Evolutionary conservation across 352 stramenopile genomes (phyloP).

Genomic region (Sclerospora graminicola): DNA sequence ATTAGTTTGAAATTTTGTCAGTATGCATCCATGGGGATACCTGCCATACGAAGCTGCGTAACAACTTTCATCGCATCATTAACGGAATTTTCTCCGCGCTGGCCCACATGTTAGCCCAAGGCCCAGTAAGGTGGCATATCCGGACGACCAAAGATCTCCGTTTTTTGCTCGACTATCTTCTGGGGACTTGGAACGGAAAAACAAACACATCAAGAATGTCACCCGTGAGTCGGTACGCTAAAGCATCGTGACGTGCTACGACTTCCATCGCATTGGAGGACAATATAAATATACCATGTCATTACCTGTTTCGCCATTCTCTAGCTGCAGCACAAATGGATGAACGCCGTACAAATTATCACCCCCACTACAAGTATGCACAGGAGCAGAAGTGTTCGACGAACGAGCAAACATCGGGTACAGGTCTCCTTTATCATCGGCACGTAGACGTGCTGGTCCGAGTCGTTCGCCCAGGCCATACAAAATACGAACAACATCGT

Average conservation of each 20-base stretch:
- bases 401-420: constrained; percentile 59
- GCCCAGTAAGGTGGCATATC: constrained; percentile 79
- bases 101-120: constrained; percentile 74
- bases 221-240: constrained; percentile 73
- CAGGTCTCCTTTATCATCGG: constrained; percentile 37
- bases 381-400: constrained; percentile 9
- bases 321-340: constrained; percentile 59
- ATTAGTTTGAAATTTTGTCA: constrained; percentile 68
- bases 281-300: no score
- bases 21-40: constrained; percentile 65
- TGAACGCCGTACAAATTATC: no score
- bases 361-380: no score
- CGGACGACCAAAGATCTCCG: constrained; percentile 54
- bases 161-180: constrained; percentile 67
- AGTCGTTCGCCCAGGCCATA: constrained; percentile 74
- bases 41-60: constrained; percentile 24
- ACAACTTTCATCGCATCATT: constrained; percentile 18
- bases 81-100: constrained; percentile 15
- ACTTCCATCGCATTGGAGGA: constrained; percentile 85
- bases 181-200: constrained; percentile 47
- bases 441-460: constrained; percentile 24
- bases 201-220: constrained; percentile 77
- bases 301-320: constrained; percentile 26
- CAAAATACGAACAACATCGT: constrained; percentile 25
- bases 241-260: constrained; percentile 35